phyloP scores from a whole-genome alignment of 257 asterid species.

The Plantago ovata region DNA sequence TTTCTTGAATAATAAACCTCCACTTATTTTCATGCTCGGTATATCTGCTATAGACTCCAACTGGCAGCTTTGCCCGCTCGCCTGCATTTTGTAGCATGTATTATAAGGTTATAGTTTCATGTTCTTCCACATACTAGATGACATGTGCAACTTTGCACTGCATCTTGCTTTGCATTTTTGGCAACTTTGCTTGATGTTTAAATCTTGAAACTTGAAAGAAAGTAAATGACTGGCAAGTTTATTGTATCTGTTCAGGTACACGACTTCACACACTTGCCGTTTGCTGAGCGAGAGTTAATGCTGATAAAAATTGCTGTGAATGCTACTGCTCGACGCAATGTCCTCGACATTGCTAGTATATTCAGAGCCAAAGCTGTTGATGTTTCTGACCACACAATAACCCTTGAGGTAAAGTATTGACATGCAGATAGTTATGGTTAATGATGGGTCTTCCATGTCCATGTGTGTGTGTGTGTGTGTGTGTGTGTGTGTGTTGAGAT shows the following conservation, averaged over 20 bases:
- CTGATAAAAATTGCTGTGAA: slow-evolving; percentile 83
- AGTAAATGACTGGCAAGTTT: slow-evolving; percentile 13
- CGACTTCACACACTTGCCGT: slow-evolving; percentile 84
- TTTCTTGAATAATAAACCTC: slow-evolving; percentile 10
- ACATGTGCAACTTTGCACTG: neutral
- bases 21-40: slow-evolving; percentile 6
- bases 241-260: slow-evolving; percentile 49
- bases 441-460: too few species aligned
- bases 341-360: slow-evolving; percentile 96
- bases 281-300: slow-evolving; percentile 94
- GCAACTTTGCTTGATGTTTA: slow-evolving; percentile 16
- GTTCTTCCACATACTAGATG: neutral
- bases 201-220: too few species aligned
- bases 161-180: neutral
- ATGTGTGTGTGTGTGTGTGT: neutral
- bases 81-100: slow-evolving; percentile 1
- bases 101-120: slow-evolving; percentile 2
- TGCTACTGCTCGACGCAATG: slow-evolving; percentile 86
- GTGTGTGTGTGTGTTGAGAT: neutral
- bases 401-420: slow-evolving; percentile 65
- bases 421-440: too few species aligned
- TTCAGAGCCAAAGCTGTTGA: slow-evolving; percentile 98
- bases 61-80: neutral
- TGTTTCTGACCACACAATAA: slow-evolving; percentile 94
- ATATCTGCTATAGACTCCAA: slow-evolving; percentile 5